Conservation (phyloP, 352 stramenopile species). For the Globisporangium iwayamae region DNA sequence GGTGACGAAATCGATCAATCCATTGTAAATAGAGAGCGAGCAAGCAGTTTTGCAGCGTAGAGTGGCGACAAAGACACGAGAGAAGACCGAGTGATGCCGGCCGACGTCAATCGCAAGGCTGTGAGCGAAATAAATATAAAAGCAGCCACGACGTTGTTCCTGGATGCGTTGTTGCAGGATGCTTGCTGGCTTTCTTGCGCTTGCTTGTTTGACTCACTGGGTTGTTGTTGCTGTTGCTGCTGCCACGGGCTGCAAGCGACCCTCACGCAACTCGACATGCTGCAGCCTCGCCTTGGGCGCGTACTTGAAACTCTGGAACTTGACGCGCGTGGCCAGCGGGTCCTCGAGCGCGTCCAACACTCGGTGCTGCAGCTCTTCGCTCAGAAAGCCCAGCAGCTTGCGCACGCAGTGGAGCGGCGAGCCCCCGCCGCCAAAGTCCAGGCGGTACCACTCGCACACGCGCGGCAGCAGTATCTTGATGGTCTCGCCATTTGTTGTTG, state of each 20-base stretch:
- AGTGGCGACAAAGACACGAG: not conserved
- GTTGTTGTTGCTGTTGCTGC: not conserved
- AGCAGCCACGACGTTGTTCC: not conserved
- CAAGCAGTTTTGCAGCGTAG: not conserved
- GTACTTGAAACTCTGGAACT: conserved; percentile 60
- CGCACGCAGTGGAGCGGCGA: conserved; percentile 57
- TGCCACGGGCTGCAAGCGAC: not conserved
- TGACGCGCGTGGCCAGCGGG: conserved; percentile 40
- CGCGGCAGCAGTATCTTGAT: conserved; percentile 45
- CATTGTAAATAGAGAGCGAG: not conserved
- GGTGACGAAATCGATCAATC: too few relatives aligned
- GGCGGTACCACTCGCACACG: conserved; percentile 73
- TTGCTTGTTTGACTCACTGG: conserved; percentile 3
- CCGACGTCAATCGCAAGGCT: too few relatives aligned
- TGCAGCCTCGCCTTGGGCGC: conserved; percentile 29
- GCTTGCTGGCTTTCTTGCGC: not conserved
- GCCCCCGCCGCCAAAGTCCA: conserved; percentile 51
- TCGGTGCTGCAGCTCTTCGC: conserved; percentile 34
- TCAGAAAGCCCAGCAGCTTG: conserved; percentile 75
- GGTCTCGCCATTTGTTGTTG: conserved; percentile 2
- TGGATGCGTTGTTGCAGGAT: not conserved
- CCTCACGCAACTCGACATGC: conserved; percentile 1
- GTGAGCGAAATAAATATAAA: not conserved
- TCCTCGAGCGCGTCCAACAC: conserved; percentile 48
- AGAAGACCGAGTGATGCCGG: not conserved